phyloP scores from a whole-genome alignment of 176 grass and related monocot species.

The Carex kokanica region DNA sequence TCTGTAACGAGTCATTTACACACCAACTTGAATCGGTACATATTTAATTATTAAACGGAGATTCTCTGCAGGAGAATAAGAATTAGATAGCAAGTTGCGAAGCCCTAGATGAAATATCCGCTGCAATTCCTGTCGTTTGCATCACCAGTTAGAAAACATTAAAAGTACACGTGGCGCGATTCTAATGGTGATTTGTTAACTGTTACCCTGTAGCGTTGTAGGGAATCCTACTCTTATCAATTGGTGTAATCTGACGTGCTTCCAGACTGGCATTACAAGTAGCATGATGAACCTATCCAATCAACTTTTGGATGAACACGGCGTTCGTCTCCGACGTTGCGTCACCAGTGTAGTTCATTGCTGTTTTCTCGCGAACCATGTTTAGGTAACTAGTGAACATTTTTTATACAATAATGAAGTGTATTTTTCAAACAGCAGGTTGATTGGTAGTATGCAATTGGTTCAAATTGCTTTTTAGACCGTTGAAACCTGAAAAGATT shows the following conservation, averaged over 20 bases:
- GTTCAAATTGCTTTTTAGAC: too few species aligned
- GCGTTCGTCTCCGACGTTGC: neutral
- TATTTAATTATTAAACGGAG: neutral
- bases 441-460: too few species aligned
- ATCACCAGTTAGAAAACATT: neutral
- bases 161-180: neutral
- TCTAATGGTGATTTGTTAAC: neutral
- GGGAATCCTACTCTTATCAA: neutral
- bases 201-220: neutral
- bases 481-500: too few species aligned
- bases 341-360: too few species aligned
- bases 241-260: neutral
- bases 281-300: neutral
- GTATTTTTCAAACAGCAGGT: too few species aligned
- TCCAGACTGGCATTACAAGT: slow-evolving; percentile 20
- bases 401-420: too few species aligned
- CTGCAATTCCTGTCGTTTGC: neutral
- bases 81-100: too few species aligned
- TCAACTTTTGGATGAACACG: neutral
- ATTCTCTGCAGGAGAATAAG: too few species aligned
- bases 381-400: too few species aligned
- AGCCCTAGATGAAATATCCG: neutral
- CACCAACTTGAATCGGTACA: neutral
- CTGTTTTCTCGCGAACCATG: too few species aligned
- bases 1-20: neutral